Evolutionary conservation across 2,329 filamentous ascomycete species (phyloP).

Genomic region (Cladosporium velox): DNA sequence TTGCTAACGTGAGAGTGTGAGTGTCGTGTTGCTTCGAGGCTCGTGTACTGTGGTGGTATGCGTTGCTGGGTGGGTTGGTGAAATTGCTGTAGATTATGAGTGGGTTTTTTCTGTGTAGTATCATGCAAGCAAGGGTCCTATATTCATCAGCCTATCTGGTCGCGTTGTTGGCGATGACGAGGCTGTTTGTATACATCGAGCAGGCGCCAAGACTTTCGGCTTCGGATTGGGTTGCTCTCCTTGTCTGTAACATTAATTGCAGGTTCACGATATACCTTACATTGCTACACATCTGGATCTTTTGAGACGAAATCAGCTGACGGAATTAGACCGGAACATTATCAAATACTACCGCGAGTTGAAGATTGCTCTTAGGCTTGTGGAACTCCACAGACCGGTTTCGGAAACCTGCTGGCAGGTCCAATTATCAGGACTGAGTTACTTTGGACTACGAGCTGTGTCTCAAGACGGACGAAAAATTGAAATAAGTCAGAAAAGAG

Average conservation of each 20-base stretch:
- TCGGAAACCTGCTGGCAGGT: background rate
- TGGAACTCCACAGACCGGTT: background rate
- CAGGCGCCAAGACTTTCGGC: background rate
- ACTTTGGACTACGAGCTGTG: background rate
- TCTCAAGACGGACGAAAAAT: too few species aligned
- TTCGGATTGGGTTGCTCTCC: background rate
- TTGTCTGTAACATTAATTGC: background rate
- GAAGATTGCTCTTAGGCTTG: background rate
- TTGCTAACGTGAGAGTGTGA: too few species aligned
- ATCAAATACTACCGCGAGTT: background rate
- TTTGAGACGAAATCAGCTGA: background rate
- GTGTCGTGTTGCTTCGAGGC: too few species aligned
- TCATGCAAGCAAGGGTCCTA: too few species aligned
- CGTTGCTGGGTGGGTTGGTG: too few species aligned
- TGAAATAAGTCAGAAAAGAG: too few species aligned
- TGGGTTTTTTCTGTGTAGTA: background rate
- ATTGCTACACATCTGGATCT: background rate
- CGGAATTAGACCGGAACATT: background rate
- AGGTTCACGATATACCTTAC: background rate
- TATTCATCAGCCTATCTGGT: too few species aligned
- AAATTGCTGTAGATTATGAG: background rate
- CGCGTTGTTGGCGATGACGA: background rate
- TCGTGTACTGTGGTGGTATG: too few species aligned
- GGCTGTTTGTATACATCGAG: background rate
- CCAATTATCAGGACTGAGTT: background rate